Conservation (phyloP, 129 eudicot species). For the Smallanthus sonchifolius region DNA sequence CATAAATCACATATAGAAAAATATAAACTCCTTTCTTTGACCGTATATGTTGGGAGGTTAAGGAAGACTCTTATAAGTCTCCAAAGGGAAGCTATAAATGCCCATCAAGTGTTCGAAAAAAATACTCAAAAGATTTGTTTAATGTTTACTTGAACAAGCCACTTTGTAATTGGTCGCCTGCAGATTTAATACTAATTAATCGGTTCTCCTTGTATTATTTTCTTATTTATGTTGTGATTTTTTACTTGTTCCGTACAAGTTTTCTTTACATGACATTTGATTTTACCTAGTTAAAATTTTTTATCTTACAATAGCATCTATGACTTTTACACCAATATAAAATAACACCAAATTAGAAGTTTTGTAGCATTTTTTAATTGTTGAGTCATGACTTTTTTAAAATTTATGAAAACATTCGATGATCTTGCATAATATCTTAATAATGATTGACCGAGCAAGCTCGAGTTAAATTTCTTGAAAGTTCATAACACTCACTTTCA, state of each 20-base stretch:
- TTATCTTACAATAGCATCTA: neutral
- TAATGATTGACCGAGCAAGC: neutral
- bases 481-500: neutral
- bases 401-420: neutral
- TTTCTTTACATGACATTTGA: neutral
- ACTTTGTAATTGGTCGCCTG: conserved; percentile 1
- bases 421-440: neutral
- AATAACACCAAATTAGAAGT: neutral
- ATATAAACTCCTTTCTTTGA: neutral
- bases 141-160: conserved; percentile 18
- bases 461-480: neutral
- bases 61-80: neutral
- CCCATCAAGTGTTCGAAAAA: neutral
- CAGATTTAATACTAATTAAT: neutral
- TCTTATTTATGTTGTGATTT: neutral
- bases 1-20: neutral
- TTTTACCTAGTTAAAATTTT: neutral
- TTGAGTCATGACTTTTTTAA: neutral
- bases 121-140: neutral
- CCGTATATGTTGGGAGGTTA: neutral
- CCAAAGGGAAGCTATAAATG: neutral
- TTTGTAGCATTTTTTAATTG: neutral
- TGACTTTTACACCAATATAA: neutral
- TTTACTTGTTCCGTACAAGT: neutral
- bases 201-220: neutral